Evolutionary conservation across 805 yeast genomes (phyloP).

Genomic region (Wickerhamiella alocasiicola): DNA sequence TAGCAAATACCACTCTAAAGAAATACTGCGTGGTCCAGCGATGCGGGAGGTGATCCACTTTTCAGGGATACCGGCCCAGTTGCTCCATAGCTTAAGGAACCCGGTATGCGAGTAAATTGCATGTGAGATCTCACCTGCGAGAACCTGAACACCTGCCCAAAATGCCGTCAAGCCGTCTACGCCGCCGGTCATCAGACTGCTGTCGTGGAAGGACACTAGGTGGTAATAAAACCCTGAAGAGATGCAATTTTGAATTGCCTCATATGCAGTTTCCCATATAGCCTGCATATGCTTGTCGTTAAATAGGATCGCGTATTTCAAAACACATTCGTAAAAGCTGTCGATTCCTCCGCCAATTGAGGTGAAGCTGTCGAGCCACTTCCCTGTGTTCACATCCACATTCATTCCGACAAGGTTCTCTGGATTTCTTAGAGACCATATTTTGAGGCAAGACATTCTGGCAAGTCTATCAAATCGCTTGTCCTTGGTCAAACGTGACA

Average conservation of each 20-base stretch:
- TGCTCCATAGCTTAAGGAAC: slow-evolving; percentile 66
- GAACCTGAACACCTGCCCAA: slow-evolving; percentile 73
- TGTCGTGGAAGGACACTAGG: slow-evolving; percentile 46
- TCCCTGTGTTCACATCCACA: slow-evolving; percentile 44
- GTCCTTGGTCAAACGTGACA: slow-evolving; percentile 67
- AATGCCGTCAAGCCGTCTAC: slow-evolving; percentile 79
- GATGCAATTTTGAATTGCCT: slow-evolving; percentile 42
- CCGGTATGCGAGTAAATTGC: slow-evolving; percentile 52
- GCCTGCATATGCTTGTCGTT: slow-evolving; percentile 40
- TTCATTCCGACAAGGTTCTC: slow-evolving; percentile 69
- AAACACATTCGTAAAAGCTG: slow-evolving; percentile 79
- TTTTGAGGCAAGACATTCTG: slow-evolving; percentile 46
- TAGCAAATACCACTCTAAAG: slow-evolving; percentile 81
- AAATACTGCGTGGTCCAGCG: slow-evolving; percentile 28
- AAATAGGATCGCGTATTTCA: slow-evolving; percentile 63
- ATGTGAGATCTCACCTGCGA: slow-evolving; percentile 59
- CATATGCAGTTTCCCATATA: slow-evolving; percentile 45
- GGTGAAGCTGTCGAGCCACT: slow-evolving; percentile 47
- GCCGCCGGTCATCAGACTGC: slow-evolving; percentile 48
- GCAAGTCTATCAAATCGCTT: slow-evolving; percentile 52
- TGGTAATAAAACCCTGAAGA: slow-evolving; percentile 39
- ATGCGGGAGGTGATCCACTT: slow-evolving; percentile 47
- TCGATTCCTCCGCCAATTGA: slow-evolving; percentile 90
- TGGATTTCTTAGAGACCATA: slow-evolving; percentile 56
- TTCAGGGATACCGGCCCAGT: slow-evolving; percentile 75